Percentiles rank a stretch among this genome's conserved stretches.
phyloP scores from a whole-genome alignment of 306 rosid genomes.

The Begonia masoniana region DNA sequence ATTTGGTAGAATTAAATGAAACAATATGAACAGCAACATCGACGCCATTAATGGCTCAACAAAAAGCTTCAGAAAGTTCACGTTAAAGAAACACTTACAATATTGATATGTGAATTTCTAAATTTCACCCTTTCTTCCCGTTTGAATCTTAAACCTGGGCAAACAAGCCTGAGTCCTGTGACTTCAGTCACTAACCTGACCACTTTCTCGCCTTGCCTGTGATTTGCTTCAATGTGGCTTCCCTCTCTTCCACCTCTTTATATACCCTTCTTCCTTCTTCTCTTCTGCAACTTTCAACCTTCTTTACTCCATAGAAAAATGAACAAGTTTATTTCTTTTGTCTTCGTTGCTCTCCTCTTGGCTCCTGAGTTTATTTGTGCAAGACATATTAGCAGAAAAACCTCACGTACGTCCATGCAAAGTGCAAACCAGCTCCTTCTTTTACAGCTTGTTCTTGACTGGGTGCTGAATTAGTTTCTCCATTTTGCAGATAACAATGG shows the following conservation, averaged over 20 bases:
- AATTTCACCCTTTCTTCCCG: slow-evolving; percentile 6
- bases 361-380: slow-evolving; percentile 29
- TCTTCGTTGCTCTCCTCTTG: slow-evolving; percentile 19
- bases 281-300: not conserved
- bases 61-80: slow-evolving; percentile 17
- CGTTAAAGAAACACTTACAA: slow-evolving; percentile 22
- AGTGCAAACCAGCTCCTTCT: no score
- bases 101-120: slow-evolving; percentile 3
- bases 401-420: slow-evolving; percentile 9
- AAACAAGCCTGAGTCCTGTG: slow-evolving; percentile 33
- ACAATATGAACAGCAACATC: no score
- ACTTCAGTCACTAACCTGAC: slow-evolving; percentile 11
- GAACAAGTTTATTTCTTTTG: slow-evolving; percentile 15
- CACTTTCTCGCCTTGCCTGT: slow-evolving; percentile 28
- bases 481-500: no score
- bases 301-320: not conserved
- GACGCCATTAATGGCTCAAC: no score
- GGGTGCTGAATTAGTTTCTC: no score
- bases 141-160: not conserved
- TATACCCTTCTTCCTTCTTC: slow-evolving; percentile 3
- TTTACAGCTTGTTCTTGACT: no score
- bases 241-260: not conserved
- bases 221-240: slow-evolving; percentile 47
- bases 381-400: slow-evolving; percentile 30
- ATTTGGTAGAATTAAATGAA: no score